phyloP scores from a whole-genome alignment of 2,329 filamentous ascomycete genomes.

The Phaeosphaeria sp. region DNA sequence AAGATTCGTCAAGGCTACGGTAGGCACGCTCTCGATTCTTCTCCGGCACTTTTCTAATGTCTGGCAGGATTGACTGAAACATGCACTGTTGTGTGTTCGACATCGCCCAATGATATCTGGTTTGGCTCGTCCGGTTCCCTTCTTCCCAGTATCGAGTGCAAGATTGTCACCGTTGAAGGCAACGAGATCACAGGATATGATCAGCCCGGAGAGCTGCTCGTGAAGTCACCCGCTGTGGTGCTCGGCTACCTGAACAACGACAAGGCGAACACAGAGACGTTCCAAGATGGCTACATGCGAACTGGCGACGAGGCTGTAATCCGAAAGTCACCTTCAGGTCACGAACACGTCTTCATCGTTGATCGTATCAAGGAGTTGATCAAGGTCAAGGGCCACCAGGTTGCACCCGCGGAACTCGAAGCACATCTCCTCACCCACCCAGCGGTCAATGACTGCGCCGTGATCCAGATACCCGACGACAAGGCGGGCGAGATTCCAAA shows the following conservation, averaged over 20 bases:
- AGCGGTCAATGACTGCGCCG: conserved; percentile 77
- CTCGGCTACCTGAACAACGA: conserved; percentile 88
- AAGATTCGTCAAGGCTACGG: conserved; percentile 75
- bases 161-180: conserved; percentile 72
- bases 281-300: conserved; percentile 76
- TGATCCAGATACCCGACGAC: conserved; percentile 75
- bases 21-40: conserved; percentile 20
- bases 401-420: conserved; percentile 83
- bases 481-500: conserved; percentile 68
- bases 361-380: conserved; percentile 83
- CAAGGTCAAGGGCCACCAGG: conserved; percentile 82
- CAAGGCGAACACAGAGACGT: conserved; percentile 82
- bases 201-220: conserved; percentile 78
- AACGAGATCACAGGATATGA: conserved; percentile 74
- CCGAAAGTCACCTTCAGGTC: conserved; percentile 62
- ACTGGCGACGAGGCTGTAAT: conserved; percentile 76
- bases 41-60: conserved; percentile 5
- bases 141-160: conserved; percentile 68
- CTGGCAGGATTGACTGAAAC: conserved; percentile 79
- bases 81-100: conserved; percentile 70
- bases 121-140: conserved; percentile 75
- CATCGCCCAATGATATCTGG: conserved; percentile 67
- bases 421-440: conserved; percentile 78
- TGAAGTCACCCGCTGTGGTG: conserved; percentile 73
- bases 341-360: conserved; percentile 84